Conservation (phyloP, 1,284 basidiomycete species). For the Thelephora terrestris region DNA sequence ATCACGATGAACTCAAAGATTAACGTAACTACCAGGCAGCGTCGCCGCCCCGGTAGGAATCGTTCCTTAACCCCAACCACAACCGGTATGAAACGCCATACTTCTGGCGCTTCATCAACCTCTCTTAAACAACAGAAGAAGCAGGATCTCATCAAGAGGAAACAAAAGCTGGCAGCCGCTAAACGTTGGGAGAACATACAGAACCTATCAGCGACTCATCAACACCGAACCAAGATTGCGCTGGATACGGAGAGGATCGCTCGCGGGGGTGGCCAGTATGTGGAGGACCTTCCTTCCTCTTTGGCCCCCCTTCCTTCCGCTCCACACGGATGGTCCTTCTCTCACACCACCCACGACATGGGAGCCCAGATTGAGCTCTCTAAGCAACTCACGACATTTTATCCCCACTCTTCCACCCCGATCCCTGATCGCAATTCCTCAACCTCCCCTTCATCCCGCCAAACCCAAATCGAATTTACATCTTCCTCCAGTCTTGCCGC, state of each 20-base stretch:
- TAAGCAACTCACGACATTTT: constrained; percentile 30
- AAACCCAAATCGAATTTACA: neutral
- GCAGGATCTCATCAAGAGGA: no score
- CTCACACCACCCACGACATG: constrained; percentile 26
- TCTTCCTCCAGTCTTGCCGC: constrained; percentile 12
- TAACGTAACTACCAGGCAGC: no score
- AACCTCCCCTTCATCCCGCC: neutral
- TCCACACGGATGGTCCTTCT: constrained; percentile 7
- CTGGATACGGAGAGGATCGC: constrained; percentile 31
- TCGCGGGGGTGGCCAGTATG: constrained; percentile 36
- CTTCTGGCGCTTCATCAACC: no score
- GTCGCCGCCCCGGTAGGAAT: no score
- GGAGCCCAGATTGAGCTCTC: constrained; percentile 27
- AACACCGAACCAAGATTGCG: constrained; percentile 24
- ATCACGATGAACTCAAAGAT: no score
- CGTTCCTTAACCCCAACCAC: no score
- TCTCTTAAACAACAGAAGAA: no score
- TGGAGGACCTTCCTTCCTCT: constrained; percentile 20
- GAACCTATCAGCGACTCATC: neutral
- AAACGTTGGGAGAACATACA: no score
- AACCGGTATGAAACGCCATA: no score
- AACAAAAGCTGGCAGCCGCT: no score
- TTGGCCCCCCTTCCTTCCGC: constrained; percentile 5
- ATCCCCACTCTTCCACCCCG: constrained; percentile 26
- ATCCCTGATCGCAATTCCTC: constrained; percentile 10